These are phyloP conservation scores for Ceratobasidium sp. DNA, from an alignment of 1,284 basidiomycete genomes.

Conservation along the genomic window DNA sequence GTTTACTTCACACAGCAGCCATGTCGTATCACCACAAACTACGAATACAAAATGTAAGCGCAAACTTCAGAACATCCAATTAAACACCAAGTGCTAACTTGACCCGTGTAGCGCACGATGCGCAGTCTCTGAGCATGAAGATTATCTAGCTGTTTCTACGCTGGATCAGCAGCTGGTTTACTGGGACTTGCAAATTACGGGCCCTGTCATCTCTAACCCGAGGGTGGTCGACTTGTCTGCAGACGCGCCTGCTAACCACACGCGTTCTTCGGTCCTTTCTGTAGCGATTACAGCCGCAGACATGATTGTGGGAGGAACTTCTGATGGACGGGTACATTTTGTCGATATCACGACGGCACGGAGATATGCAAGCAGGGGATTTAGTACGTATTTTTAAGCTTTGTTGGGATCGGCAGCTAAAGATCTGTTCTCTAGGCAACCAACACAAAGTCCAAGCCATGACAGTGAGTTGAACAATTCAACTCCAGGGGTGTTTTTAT, in stretches of 20 bases:
- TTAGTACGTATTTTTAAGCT: background rate
- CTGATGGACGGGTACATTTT: background rate
- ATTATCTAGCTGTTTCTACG: background rate
- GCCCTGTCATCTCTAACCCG: background rate
- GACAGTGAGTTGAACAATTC: background rate
- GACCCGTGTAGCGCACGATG: background rate
- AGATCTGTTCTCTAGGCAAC: background rate
- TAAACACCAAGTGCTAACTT: background rate
- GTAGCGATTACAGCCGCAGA: background rate
- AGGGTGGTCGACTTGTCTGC: no score
- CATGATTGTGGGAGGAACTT: background rate
- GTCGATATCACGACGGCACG: no score
- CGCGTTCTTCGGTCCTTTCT: background rate
- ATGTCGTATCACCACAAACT: background rate
- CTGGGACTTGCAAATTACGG: background rate
- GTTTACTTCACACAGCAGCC: background rate
- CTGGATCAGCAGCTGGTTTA: background rate
- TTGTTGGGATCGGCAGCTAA: background rate
- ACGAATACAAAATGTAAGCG: background rate
- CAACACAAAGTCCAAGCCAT: background rate
- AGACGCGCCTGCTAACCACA: background rate
- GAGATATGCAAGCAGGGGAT: background rate
- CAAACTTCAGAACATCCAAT: no score
- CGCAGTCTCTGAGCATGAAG: background rate
- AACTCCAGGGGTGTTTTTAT: no score